These are phyloP conservation scores for Brassica balearica DNA, from an alignment of 441 rosid genomes.

Conservation along the genomic window DNA sequence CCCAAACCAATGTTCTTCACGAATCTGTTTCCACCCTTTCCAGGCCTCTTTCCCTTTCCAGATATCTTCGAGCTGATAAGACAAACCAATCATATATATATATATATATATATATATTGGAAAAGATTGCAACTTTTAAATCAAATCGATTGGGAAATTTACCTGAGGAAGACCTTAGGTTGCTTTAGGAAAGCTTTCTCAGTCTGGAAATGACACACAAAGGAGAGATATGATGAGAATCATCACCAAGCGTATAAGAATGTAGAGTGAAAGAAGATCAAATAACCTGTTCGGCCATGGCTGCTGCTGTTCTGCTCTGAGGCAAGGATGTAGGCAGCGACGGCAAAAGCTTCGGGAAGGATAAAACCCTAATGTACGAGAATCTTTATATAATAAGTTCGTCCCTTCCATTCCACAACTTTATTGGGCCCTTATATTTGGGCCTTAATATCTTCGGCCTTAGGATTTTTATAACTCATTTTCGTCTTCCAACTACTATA, in stretches of 20 bases:
- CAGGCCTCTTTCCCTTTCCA: conserved; percentile 67
- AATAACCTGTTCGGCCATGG: conserved; percentile 36
- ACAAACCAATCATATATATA: background rate
- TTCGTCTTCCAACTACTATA: no score
- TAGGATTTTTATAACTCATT: no score
- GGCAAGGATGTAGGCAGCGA: conserved; percentile 7
- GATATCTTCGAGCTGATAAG: conserved; percentile 60
- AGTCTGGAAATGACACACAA: conserved; percentile 15
- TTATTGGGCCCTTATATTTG: conserved; percentile 8
- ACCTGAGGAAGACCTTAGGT: conserved; percentile 40
- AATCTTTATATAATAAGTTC: conserved; percentile 1
- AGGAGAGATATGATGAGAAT: background rate
- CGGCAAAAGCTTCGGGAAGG: conserved; percentile 8
- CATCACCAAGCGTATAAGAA: conserved; percentile 1
- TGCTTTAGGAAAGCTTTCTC: conserved; percentile 39
- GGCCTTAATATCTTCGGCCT: background rate
- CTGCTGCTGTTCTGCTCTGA: conserved; percentile 11
- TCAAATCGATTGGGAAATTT: background rate
- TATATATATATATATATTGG: background rate
- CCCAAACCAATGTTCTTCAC: conserved; percentile 68
- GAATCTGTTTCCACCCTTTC: conserved; percentile 69
- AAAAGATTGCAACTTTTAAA: background rate
- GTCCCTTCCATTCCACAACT: no score
- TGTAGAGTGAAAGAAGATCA: background rate
- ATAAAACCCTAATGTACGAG: conserved; percentile 17